Conservation (phyloP, 164 flowering plant genomes). For the Paratinospora sagittata region DNA sequence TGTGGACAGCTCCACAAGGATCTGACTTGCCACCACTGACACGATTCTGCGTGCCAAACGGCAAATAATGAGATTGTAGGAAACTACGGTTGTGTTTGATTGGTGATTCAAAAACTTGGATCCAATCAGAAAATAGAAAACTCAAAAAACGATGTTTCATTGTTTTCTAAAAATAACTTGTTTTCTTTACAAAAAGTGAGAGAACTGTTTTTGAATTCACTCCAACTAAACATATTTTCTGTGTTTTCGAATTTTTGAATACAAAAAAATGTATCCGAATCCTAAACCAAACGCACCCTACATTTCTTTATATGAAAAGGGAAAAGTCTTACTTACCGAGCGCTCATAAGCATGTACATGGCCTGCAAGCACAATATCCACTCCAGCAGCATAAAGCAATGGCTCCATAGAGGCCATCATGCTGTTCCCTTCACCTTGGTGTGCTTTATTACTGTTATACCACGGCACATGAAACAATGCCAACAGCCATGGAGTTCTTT, state of each 20-base stretch:
- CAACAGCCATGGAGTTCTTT: slow-evolving; percentile 82
- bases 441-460: slow-evolving; percentile 92
- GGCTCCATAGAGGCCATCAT: slow-evolving; percentile 93
- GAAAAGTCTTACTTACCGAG: slow-evolving; percentile 39
- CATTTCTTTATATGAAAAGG: background rate
- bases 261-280: too few species aligned
- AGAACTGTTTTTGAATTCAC: too few species aligned
- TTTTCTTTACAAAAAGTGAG: too few species aligned
- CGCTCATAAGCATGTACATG: slow-evolving; percentile 99
- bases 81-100: too few species aligned
- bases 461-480: slow-evolving; percentile 96
- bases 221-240: too few species aligned
- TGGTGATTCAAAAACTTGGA: too few species aligned
- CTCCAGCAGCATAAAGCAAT: slow-evolving; percentile 80
- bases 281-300: too few species aligned
- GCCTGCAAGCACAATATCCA: slow-evolving; percentile 78
- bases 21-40: slow-evolving; percentile 57
- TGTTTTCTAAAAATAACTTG: too few species aligned
- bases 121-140: too few species aligned
- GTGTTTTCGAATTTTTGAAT: too few species aligned
- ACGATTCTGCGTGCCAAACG: slow-evolving; percentile 54
- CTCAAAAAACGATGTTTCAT: too few species aligned
- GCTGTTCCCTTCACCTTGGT: slow-evolving; percentile 76
- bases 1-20: slow-evolving; percentile 84
- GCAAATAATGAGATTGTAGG: slow-evolving; percentile 5